phyloP scores from a whole-genome alignment of 2,329 filamentous ascomycete genomes.

The Colletotrichum horii region DNA sequence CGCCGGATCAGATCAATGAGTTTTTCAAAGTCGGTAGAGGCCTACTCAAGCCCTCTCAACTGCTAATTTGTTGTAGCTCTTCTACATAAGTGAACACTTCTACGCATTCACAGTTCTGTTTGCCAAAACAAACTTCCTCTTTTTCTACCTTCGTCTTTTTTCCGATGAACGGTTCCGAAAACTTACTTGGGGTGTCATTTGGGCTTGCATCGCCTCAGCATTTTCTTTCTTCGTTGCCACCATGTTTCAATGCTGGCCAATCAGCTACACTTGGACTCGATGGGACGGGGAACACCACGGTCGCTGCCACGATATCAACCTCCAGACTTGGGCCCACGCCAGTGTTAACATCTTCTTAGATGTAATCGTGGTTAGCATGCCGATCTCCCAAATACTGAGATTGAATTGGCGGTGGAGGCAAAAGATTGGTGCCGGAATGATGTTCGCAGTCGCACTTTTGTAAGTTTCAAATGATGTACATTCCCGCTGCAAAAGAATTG shows the following conservation, averaged over 20 bases:
- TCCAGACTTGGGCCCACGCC: slow-evolving; percentile 51
- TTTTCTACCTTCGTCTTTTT: slow-evolving; percentile 59
- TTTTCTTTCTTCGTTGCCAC: slow-evolving; percentile 41
- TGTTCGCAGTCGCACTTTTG: slow-evolving; percentile 37
- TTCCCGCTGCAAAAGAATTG: too few relatives aligned
- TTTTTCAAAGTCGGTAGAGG: slow-evolving; percentile 26
- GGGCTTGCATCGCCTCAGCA: slow-evolving; percentile 38
- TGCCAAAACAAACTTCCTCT: slow-evolving; percentile 52
- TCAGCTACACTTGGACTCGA: slow-evolving; percentile 52
- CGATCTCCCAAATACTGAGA: slow-evolving; percentile 42
- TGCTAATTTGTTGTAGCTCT: slow-evolving; percentile 24
- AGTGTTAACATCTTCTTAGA: slow-evolving; percentile 53
- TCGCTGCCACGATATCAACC: slow-evolving; percentile 50
- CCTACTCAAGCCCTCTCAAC: neutral
- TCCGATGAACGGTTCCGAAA: slow-evolving; percentile 35
- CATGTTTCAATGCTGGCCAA: slow-evolving; percentile 52
- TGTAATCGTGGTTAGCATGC: slow-evolving; percentile 51
- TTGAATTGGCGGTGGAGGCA: slow-evolving; percentile 47
- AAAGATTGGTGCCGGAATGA: slow-evolving; percentile 46
- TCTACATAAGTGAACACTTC: slow-evolving; percentile 41
- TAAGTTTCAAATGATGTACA: neutral
- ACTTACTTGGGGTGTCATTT: slow-evolving; percentile 42
- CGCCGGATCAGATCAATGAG: slow-evolving; percentile 41
- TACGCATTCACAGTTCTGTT: slow-evolving; percentile 47
- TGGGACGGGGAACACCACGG: slow-evolving; percentile 54